Conservation (phyloP, 2,329 filamentous ascomycete species). For the Claviceps sp. region DNA sequence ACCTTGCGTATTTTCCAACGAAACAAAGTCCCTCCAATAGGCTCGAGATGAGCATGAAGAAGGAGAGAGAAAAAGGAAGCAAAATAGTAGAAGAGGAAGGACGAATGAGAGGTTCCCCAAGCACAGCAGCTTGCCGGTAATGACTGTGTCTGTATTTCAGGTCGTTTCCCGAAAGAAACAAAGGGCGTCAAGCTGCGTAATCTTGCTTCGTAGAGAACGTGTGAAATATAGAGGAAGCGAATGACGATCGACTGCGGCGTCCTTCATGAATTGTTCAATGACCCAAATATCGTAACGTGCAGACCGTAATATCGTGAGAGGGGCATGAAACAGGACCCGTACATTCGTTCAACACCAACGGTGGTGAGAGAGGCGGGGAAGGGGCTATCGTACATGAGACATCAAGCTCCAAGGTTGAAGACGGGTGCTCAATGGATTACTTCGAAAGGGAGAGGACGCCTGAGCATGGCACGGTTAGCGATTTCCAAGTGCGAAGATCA, state of each 20-base stretch:
- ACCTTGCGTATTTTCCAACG: slow-evolving; percentile 3
- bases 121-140: not conserved
- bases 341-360: slow-evolving; percentile 8
- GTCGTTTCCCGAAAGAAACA: not conserved
- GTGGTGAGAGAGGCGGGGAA: slow-evolving; percentile 1
- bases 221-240: not conserved
- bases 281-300: slow-evolving; percentile 8
- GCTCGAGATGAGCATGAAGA: not conserved
- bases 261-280: slow-evolving; percentile 3
- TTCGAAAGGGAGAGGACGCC: slow-evolving; percentile 76
- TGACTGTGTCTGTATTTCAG: not conserved
- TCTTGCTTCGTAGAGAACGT: not conserved
- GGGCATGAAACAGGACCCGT: slow-evolving; percentile 10
- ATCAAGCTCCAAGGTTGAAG: slow-evolving; percentile 3
- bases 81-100: no score
- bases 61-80: not conserved
- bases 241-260: slow-evolving; percentile 1
- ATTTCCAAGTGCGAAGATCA: not conserved
- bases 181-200: not conserved
- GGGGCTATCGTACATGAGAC: slow-evolving; percentile 12
- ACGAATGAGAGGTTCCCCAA: not conserved
- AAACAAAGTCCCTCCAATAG: not conserved
- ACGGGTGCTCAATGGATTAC: slow-evolving; percentile 38
- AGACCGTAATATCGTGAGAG: slow-evolving; percentile 11
- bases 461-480: slow-evolving; percentile 19